Conservation (phyloP, 1,284 basidiomycete species). For the Agaricales sp. region DNA sequence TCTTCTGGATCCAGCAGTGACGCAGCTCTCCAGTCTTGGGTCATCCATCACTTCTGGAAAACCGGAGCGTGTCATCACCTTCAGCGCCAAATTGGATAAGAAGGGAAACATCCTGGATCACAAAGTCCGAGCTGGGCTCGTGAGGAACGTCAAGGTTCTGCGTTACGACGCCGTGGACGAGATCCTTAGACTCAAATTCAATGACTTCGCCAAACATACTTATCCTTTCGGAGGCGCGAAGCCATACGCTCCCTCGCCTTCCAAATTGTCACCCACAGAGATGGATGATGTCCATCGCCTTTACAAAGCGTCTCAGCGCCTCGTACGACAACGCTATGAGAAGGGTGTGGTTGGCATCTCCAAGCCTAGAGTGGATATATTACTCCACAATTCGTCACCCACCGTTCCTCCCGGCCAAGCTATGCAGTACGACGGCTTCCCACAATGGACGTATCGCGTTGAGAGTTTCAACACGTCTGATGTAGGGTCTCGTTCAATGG, state of each 20-base stretch:
- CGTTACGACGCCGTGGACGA: constrained; percentile 69
- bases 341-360: background rate
- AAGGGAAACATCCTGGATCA: constrained; percentile 64
- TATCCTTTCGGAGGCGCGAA: constrained; percentile 11
- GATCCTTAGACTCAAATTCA: constrained; percentile 29
- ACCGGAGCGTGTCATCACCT: constrained; percentile 63
- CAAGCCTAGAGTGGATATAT: background rate
- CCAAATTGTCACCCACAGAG: background rate
- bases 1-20: constrained; percentile 53
- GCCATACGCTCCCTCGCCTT: constrained; percentile 4
- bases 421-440: background rate
- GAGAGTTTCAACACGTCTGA: constrained; percentile 33
- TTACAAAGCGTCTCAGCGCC: background rate
- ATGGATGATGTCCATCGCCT: background rate
- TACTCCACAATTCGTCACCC: background rate
- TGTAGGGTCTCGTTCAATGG: constrained; percentile 39
- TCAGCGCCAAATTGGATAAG: constrained; percentile 66
- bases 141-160: constrained; percentile 59
- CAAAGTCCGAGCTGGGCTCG: constrained; percentile 58
- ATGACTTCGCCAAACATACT: constrained; percentile 14
- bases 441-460: background rate
- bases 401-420: background rate
- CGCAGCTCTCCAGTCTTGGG: constrained; percentile 49
- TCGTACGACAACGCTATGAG: background rate
- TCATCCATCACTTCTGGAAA: constrained; percentile 42